A percentile compares a stretch with the other conserved stretches of the same genome.
These are phyloP conservation scores for Neurospora sp. DNA, from an alignment of 2,329 filamentous ascomycete genomes.

Conservation along the genomic window DNA sequence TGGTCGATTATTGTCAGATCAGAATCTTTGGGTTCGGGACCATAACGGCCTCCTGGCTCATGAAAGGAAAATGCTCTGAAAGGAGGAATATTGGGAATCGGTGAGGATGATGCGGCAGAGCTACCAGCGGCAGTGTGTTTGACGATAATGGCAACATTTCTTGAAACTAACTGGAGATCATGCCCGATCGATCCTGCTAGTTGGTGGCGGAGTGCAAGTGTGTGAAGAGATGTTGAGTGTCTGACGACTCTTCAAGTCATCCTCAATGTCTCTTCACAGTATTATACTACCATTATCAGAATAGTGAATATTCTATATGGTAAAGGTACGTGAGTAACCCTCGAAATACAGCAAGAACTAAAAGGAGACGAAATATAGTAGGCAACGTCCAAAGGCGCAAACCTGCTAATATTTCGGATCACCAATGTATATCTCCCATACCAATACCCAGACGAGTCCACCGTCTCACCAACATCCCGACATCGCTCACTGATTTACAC, in stretches of 20 bases:
- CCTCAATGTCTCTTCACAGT: background rate
- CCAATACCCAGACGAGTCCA: background rate
- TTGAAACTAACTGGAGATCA: background rate
- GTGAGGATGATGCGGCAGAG: background rate
- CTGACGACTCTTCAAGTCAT: background rate
- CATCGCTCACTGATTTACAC: background rate
- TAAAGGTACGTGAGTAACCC: background rate
- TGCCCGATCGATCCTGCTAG: background rate
- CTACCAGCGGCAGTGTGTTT: background rate
- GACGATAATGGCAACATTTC: background rate
- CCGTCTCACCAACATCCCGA: background rate
- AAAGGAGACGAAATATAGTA: background rate
- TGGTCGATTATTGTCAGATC: background rate
- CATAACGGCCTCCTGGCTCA: background rate
- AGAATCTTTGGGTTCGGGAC: background rate
- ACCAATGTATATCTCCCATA: background rate
- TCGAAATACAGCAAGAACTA: background rate
- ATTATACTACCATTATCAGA: background rate
- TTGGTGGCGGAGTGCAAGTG: background rate
- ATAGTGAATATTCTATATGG: background rate
- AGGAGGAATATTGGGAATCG: background rate
- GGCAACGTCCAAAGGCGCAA: background rate
- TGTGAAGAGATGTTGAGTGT: background rate
- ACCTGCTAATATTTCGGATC: background rate
- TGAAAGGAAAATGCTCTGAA: background rate